Conservation (phyloP, 768 basidiomycete species). For the Lentinus brumalis region DNA sequence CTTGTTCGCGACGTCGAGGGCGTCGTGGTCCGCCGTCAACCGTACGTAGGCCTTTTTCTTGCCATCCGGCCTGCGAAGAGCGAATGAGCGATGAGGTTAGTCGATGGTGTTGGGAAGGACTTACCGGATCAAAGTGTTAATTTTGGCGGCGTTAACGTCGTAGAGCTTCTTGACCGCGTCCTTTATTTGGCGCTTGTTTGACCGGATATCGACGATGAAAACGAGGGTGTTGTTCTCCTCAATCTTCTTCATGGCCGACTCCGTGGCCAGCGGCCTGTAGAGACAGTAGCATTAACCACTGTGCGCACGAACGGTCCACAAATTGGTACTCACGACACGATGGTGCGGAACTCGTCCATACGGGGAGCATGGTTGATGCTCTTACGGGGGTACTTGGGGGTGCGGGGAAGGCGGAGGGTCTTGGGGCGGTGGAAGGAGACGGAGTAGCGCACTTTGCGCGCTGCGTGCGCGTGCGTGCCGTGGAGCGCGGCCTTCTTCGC, state of each 20-base stretch:
- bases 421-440: slow-evolving; percentile 97
- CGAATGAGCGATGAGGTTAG: not conserved
- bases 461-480: slow-evolving; percentile 72
- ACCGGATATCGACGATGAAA: slow-evolving; percentile 92
- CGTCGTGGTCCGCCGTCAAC: slow-evolving; percentile 93
- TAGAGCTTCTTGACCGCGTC: slow-evolving; percentile 99
- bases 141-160: slow-evolving; percentile 92
- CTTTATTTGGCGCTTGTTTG: slow-evolving; percentile 99
- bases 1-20: slow-evolving; percentile 97
- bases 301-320: not conserved
- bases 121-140: slow-evolving; percentile 98
- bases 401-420: slow-evolving; percentile 82
- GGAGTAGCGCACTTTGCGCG: slow-evolving; percentile 80
- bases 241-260: slow-evolving; percentile 99
- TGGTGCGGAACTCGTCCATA: slow-evolving; percentile 96
- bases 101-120: slow-evolving; percentile 26
- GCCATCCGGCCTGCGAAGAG: slow-evolving; percentile 77
- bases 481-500: slow-evolving; percentile 97
- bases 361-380: slow-evolving; percentile 88
- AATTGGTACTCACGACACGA: slow-evolving; percentile 70
- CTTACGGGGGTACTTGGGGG: slow-evolving; percentile 95
- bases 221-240: slow-evolving; percentile 99
- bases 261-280: slow-evolving; percentile 83
- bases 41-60: slow-evolving; percentile 99
- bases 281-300: not conserved